phyloP scores from a whole-genome alignment of 2,329 filamentous ascomycete species.

The Fusarium napiforme region DNA sequence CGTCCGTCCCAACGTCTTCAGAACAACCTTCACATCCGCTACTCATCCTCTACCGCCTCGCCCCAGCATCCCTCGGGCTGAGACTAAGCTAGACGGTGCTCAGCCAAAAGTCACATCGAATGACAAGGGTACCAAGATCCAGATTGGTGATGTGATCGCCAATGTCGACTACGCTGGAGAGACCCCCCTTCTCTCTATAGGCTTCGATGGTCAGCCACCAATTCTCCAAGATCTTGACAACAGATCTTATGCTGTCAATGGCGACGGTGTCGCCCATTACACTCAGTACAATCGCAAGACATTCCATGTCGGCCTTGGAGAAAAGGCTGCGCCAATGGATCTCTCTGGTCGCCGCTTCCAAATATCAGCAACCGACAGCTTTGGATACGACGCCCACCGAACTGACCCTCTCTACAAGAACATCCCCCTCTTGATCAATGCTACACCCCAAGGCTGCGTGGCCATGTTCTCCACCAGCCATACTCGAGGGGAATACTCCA shows the following conservation, averaged over 20 bases:
- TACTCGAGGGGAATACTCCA: conserved; percentile 70
- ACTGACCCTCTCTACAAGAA: conserved; percentile 82
- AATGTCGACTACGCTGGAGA: conserved; percentile 66
- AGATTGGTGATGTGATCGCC: conserved; percentile 61
- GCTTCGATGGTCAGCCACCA: conserved; percentile 58
- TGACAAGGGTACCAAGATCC: conserved; percentile 54
- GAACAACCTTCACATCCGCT: conserved; percentile 72
- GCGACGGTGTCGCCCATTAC: conserved; percentile 72
- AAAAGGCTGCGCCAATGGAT: conserved; percentile 79
- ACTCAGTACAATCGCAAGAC: conserved; percentile 69
- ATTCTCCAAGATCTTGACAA: conserved; percentile 71
- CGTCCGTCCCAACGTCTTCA: conserved; percentile 71
- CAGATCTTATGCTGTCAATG: conserved; percentile 73
- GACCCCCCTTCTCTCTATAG: conserved; percentile 67
- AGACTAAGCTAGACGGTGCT: conserved; percentile 46
- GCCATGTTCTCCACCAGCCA: conserved; percentile 76
- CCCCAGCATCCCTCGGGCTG: conserved; percentile 65
- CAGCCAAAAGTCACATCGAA: conserved; percentile 48
- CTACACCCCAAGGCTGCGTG: conserved; percentile 70
- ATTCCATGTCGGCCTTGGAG: conserved; percentile 76
- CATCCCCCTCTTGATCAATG: conserved; percentile 77
- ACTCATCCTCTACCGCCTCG: conserved; percentile 73
- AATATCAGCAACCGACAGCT: conserved; percentile 76
- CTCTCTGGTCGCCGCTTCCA: conserved; percentile 73
- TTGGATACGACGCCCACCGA: conserved; percentile 77